Conservation (phyloP, 768 basidiomycete species). For the Tephrocybe rancida region DNA sequence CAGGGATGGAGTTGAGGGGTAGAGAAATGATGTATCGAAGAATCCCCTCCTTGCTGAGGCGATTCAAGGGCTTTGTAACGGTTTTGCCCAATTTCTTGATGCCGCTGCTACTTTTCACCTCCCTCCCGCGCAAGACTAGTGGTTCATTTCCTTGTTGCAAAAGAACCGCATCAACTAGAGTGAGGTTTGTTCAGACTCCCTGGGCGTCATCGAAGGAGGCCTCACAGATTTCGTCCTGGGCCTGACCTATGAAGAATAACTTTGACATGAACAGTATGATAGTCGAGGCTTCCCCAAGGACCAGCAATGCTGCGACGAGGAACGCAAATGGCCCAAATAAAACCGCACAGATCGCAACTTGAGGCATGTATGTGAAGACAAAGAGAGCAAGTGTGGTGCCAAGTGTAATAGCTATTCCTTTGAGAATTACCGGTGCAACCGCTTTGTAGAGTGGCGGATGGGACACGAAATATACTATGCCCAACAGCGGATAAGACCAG, state of each 20-base stretch:
- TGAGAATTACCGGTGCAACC: slow-evolving; percentile 38
- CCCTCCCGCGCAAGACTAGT: slow-evolving; percentile 33
- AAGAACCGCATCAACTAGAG: slow-evolving; percentile 37
- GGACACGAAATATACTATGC: slow-evolving; percentile 36
- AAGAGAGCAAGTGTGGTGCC: slow-evolving; percentile 48
- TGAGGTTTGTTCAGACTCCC: slow-evolving; percentile 1
- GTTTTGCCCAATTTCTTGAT: slow-evolving; percentile 50
- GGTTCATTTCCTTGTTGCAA: slow-evolving; percentile 34
- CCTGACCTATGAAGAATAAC: slow-evolving; percentile 33
- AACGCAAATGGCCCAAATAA: slow-evolving; percentile 69
- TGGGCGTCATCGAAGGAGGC: slow-evolving; percentile 9
- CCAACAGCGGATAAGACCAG: slow-evolving; percentile 41
- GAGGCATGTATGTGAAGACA: slow-evolving; percentile 65
- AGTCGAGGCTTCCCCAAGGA: slow-evolving; percentile 45
- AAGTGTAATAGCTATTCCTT: slow-evolving; percentile 38
- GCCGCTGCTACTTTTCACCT: slow-evolving; percentile 32
- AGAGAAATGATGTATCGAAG: slow-evolving; percentile 63
- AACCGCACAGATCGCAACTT: slow-evolving; percentile 62
- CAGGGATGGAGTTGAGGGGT: slow-evolving; percentile 69
- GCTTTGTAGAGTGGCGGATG: slow-evolving; percentile 36
- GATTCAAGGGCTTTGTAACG: slow-evolving; percentile 48
- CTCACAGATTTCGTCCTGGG: slow-evolving; percentile 42
- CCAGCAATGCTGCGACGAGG: slow-evolving; percentile 47
- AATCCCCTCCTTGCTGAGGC: slow-evolving; percentile 45
- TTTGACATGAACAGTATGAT: slow-evolving; percentile 37